A percentile compares a stretch with the other conserved stretches of the same genome.
These are phyloP conservation scores for Pleurotus ostreatus DNA, from an alignment of 768 basidiomycete species.

Conservation along the genomic window DNA sequence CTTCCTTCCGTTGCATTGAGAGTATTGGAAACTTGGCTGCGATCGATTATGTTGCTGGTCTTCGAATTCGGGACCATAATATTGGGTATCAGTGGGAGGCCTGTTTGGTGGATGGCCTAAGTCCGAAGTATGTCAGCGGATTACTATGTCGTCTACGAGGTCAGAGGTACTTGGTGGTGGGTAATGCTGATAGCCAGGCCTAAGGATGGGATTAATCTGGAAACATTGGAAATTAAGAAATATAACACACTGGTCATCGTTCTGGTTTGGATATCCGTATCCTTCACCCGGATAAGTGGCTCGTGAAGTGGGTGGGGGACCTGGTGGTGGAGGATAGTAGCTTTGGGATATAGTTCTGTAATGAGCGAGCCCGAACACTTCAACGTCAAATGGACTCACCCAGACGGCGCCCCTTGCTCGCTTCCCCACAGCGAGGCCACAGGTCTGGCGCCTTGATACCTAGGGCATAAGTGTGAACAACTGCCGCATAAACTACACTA, in stretches of 20 bases:
- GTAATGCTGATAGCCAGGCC: slow-evolving; percentile 9
- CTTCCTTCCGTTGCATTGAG: slow-evolving; percentile 82
- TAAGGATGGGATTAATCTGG: not conserved
- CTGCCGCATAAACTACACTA: too few species aligned
- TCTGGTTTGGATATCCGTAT: slow-evolving; percentile 29
- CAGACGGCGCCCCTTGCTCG: too few species aligned
- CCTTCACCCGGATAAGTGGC: slow-evolving; percentile 40
- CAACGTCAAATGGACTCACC: too few species aligned
- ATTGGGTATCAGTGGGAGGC: slow-evolving; percentile 55
- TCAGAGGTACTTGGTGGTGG: slow-evolving; percentile 13
- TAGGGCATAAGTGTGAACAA: too few species aligned
- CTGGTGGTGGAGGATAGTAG: slow-evolving; percentile 23
- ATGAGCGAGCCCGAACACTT: too few species aligned
- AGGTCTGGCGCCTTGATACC: too few species aligned
- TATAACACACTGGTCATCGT: slow-evolving; percentile 7
- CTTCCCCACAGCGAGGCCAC: too few species aligned
- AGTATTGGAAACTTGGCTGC: slow-evolving; percentile 79
- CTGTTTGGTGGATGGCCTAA: slow-evolving; percentile 36
- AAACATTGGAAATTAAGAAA: not conserved
- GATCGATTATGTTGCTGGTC: slow-evolving; percentile 37
- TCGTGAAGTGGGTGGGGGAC: slow-evolving; percentile 30
- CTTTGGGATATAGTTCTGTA: slow-evolving; percentile 7
- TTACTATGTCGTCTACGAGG: too few species aligned
- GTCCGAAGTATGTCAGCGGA: too few species aligned
- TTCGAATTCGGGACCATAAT: slow-evolving; percentile 59